Evolutionary conservation across 139 green algal species (phyloP).

Genomic region (Marvania coccoides): DNA sequence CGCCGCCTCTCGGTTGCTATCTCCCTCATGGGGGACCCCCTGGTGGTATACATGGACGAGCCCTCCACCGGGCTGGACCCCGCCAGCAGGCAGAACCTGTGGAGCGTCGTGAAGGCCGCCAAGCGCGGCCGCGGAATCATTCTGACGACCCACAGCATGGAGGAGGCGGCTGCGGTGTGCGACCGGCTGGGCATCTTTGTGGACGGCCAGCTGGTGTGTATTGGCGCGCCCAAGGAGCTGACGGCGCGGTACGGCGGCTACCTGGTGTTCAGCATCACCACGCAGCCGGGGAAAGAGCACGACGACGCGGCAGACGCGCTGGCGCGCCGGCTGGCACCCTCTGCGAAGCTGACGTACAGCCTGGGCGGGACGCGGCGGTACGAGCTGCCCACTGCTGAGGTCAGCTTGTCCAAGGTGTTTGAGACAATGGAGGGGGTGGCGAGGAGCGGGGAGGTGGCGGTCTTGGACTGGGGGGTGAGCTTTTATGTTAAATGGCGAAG

Average conservation of each 20-base stretch:
- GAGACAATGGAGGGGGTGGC: conserved; percentile 40
- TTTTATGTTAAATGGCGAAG: not conserved
- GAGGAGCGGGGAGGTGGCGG: conserved; percentile 11
- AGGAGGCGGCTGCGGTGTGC: conserved; percentile 90
- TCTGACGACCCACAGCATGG: conserved; percentile 94
- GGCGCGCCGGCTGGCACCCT: conserved; percentile 38
- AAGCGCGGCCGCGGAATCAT: conserved; percentile 70
- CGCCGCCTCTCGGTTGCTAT: conserved; percentile 78
- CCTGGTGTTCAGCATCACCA: conserved; percentile 75
- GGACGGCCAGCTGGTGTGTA: conserved; percentile 72
- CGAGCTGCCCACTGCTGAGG: conserved; percentile 48
- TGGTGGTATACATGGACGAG: conserved; percentile 84
- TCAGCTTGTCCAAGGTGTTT: conserved; percentile 54
- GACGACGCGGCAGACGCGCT: conserved; percentile 37
- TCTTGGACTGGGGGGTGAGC: conserved; percentile 75
- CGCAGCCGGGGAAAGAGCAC: conserved; percentile 27
- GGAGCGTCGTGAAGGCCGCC: conserved; percentile 76
- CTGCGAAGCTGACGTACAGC: conserved; percentile 57
- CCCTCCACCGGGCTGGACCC: conserved; percentile 85
- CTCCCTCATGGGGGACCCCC: conserved; percentile 63
- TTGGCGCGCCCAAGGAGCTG: conserved; percentile 84
- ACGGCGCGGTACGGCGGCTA: conserved; percentile 70
- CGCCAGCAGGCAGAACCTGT: conserved; percentile 79
- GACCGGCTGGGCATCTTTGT: conserved; percentile 93
- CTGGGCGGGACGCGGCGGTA: conserved; percentile 72